Conservation (phyloP, 148 eudicot species). For the Cornus controversa region DNA sequence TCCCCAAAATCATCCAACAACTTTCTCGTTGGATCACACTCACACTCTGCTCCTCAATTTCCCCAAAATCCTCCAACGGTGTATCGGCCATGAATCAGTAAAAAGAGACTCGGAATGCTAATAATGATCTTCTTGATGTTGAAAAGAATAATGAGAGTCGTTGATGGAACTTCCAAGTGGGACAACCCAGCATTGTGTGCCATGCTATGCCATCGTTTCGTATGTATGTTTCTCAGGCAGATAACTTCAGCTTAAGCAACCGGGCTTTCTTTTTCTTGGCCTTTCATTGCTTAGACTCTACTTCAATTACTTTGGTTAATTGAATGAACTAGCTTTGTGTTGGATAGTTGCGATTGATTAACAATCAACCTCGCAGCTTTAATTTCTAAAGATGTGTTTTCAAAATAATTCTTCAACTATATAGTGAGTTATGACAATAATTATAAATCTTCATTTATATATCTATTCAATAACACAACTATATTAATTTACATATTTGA, state of each 20-base stretch:
- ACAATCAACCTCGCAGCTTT: background rate
- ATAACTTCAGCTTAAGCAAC: slow-evolving; percentile 35
- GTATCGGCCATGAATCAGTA: background rate
- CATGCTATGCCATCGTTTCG: slow-evolving; percentile 24
- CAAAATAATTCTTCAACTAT: too few species aligned
- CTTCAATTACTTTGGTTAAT: too few species aligned
- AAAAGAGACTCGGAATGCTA: background rate
- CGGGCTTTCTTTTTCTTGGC: slow-evolving; percentile 38
- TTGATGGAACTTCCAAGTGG: slow-evolving; percentile 23
- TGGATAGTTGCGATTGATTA: background rate
- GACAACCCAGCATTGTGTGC: too few species aligned
- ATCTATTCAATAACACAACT: too few species aligned
- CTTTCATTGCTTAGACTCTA: slow-evolving; percentile 43
- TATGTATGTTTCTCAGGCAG: slow-evolving; percentile 9
- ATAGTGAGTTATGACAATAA: too few species aligned
- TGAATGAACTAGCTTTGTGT: too few species aligned
- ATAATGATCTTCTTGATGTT: background rate
- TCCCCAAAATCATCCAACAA: background rate
- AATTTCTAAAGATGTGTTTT: background rate
- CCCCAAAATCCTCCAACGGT: too few species aligned
- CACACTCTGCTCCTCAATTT: too few species aligned
- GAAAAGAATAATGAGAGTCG: slow-evolving; percentile 5
- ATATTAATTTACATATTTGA: too few species aligned
- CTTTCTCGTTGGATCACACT: too few species aligned
- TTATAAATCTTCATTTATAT: too few species aligned